Percentiles rank a stretch among this genome's conserved stretches.
Evolutionary conservation across 176 grass and related monocot species (phyloP).

Genomic region (Carex scoparia): DNA sequence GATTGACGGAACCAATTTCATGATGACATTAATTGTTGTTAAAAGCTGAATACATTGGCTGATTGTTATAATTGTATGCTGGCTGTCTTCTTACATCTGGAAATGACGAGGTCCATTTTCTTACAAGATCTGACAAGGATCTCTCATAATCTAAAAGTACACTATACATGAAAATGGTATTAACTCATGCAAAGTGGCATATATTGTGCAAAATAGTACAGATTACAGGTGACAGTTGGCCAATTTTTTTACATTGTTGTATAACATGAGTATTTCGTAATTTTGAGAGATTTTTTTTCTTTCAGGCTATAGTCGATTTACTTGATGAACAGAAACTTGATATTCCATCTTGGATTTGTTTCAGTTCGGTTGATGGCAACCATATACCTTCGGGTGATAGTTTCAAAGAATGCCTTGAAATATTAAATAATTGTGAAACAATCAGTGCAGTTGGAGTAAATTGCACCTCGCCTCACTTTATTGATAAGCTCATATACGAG

Average conservation of each 20-base stretch:
- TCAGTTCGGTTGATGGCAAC: slow-evolving; percentile 65
- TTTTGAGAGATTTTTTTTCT: background rate
- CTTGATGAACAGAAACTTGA: slow-evolving; percentile 67
- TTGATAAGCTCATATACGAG: slow-evolving; percentile 53
- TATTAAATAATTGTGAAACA: slow-evolving; percentile 51
- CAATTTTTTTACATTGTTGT: background rate
- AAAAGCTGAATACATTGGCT: background rate
- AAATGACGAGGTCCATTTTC: background rate
- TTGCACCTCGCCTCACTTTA: slow-evolving; percentile 64
- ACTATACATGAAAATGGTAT: background rate
- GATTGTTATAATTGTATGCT: background rate
- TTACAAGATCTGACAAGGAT: background rate
- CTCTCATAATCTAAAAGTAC: background rate
- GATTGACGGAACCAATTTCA: background rate
- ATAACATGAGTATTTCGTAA: background rate
- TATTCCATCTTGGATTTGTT: slow-evolving; percentile 81
- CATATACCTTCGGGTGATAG: slow-evolving; percentile 59
- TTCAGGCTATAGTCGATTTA: slow-evolving; percentile 60
- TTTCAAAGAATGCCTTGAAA: slow-evolving; percentile 47
- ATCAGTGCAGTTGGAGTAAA: slow-evolving; percentile 62
- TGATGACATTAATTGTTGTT: background rate
- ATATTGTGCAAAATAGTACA: background rate
- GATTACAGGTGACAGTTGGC: background rate
- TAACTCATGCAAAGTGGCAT: background rate
- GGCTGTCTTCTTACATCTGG: background rate